phyloP scores from a whole-genome alignment of 805 yeast species.

The Candida vaughaniae region DNA sequence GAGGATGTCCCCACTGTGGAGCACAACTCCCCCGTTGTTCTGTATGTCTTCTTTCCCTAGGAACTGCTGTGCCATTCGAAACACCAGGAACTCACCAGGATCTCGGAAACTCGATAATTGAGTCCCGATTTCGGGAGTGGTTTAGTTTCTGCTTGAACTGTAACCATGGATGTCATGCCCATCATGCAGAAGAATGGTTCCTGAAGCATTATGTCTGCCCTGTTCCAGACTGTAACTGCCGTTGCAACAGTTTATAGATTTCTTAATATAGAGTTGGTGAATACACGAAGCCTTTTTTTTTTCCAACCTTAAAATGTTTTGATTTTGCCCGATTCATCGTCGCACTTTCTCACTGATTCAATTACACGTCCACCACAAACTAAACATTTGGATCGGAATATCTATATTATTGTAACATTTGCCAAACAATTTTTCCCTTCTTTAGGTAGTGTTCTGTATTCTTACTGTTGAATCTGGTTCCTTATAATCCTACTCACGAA shows the following conservation, averaged over 20 bases:
- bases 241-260: constrained; percentile 65
- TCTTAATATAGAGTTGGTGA: too few relatives aligned
- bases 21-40: constrained; percentile 88
- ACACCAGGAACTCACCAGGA: constrained; percentile 15
- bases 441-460: too few relatives aligned
- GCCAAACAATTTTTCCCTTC: too few relatives aligned
- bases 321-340: too few relatives aligned
- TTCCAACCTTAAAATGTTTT: too few relatives aligned
- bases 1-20: constrained; percentile 80
- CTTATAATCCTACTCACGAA: too few relatives aligned
- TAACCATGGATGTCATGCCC: constrained; percentile 92
- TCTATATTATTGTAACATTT: too few relatives aligned
- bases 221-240: constrained; percentile 87
- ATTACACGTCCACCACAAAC: too few relatives aligned
- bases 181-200: constrained; percentile 97
- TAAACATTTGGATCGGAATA: too few relatives aligned
- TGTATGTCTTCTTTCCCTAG: constrained; percentile 78
- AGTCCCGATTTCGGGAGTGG: constrained; percentile 67
- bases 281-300: too few relatives aligned
- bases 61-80: constrained; percentile 57
- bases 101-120: constrained; percentile 21
- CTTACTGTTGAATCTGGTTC: too few relatives aligned
- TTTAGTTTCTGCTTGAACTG: constrained; percentile 89
- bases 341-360: neutral
- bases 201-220: constrained; percentile 85